Evolutionary conservation across 2,329 filamentous ascomycete genomes (phyloP).

Genomic region (Didymella pinodella): DNA sequence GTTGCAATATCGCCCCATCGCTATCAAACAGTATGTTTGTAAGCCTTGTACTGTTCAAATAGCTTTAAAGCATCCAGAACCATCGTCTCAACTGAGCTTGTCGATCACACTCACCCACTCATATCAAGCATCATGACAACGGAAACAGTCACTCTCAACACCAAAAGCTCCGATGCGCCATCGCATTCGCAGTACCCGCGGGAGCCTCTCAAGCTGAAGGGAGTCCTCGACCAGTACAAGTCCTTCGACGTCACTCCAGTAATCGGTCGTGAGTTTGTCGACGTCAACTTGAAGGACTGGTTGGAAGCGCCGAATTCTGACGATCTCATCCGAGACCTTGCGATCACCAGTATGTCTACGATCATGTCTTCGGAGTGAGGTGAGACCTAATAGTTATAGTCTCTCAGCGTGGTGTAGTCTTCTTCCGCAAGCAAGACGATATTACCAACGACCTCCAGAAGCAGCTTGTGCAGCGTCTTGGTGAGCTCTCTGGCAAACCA

Average conservation of each 20-base stretch:
- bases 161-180: slow-evolving; percentile 13
- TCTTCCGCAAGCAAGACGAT: slow-evolving; percentile 62
- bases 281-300: slow-evolving; percentile 68
- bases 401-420: slow-evolving; percentile 62
- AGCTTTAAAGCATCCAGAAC: neutral
- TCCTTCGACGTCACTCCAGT: slow-evolving; percentile 67
- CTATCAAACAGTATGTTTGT: neutral
- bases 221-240: slow-evolving; percentile 61
- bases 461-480: slow-evolving; percentile 62
- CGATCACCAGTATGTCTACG: slow-evolving; percentile 49
- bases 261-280: slow-evolving; percentile 68
- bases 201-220: slow-evolving; percentile 48
- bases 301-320: slow-evolving; percentile 70
- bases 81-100: neutral
- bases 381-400: slow-evolving; percentile 41
- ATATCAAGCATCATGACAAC: slow-evolving; percentile 23
- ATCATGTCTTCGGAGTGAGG: neutral
- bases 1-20: slow-evolving; percentile 14
- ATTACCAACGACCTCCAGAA: slow-evolving; percentile 63
- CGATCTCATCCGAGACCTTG: slow-evolving; percentile 70
- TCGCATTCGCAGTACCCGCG: slow-evolving; percentile 18
- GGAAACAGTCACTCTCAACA: slow-evolving; percentile 26
- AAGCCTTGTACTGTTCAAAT: neutral
- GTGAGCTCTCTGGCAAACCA: slow-evolving; percentile 66
- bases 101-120: too few relatives aligned